These are phyloP conservation scores for Geotrichum reessii DNA, from an alignment of 1,139 yeast species.

Conservation along the genomic window DNA sequence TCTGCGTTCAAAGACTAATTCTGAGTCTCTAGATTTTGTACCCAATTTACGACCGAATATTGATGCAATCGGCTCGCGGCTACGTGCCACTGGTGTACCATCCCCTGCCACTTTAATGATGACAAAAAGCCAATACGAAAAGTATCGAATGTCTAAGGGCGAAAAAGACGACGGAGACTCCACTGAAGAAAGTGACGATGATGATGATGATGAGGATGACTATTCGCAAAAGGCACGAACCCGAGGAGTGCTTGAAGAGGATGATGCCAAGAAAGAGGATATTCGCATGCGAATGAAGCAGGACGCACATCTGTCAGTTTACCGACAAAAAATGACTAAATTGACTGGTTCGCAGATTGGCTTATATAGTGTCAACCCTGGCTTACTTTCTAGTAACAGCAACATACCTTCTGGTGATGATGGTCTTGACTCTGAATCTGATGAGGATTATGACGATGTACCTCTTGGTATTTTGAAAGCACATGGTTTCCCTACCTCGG, in stretches of 20 bases:
- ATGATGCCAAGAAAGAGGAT: slow-evolving; percentile 27
- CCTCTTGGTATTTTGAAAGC: slow-evolving; percentile 40
- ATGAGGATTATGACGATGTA: slow-evolving; percentile 39
- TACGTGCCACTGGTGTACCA: slow-evolving; percentile 14
- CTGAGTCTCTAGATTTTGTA: slow-evolving; percentile 18
- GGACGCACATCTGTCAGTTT: slow-evolving; percentile 39
- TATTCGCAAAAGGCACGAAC: slow-evolving; percentile 7
- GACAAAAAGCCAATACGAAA: slow-evolving; percentile 20
- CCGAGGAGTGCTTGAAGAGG: slow-evolving; percentile 25
- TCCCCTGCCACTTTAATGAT: slow-evolving; percentile 17
- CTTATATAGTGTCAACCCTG: slow-evolving; percentile 16
- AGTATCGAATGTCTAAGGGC: slow-evolving; percentile 7
- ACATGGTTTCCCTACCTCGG: slow-evolving; percentile 36
- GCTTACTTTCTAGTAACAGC: slow-evolving; percentile 1
- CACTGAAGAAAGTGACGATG: slow-evolving; percentile 2
- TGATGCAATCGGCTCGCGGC: slow-evolving; percentile 18
- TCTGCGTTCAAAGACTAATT: slow-evolving; percentile 3
- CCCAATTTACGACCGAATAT: slow-evolving; percentile 18
- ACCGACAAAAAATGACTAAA: slow-evolving; percentile 41
- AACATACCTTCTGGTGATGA: slow-evolving; percentile 4
- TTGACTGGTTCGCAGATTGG: slow-evolving; percentile 35
- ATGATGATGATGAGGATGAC: slow-evolving; percentile 13
- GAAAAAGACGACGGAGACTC: neutral
- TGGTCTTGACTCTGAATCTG: slow-evolving; percentile 22
- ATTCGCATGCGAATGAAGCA: slow-evolving; percentile 36